A percentile compares a stretch with the other conserved stretches of the same genome.
phyloP scores from a whole-genome alignment of 768 basidiomycete genomes.

The Xerocomellus intermedius region DNA sequence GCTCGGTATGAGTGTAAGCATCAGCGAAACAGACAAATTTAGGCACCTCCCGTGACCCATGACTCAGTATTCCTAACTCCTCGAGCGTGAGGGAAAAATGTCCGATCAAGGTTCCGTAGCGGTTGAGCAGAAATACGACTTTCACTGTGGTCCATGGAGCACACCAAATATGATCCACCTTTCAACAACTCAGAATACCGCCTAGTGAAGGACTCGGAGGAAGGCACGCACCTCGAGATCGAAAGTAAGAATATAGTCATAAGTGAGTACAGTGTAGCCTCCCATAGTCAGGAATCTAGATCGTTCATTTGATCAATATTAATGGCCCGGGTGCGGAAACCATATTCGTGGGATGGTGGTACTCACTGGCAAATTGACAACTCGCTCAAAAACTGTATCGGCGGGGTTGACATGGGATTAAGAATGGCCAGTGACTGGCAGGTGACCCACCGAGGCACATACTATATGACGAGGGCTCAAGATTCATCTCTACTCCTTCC shows the following conservation, averaged over 20 bases:
- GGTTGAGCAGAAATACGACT: constrained; percentile 17
- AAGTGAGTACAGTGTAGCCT: constrained; percentile 10
- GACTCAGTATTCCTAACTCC: constrained; percentile 12
- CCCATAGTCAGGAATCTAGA: neutral
- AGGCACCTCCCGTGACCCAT: constrained; percentile 11
- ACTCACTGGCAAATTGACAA: constrained; percentile 5
- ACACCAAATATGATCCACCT: constrained; percentile 12
- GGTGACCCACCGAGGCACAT: neutral
- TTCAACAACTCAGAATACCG: neutral
- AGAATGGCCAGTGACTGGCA: neutral
- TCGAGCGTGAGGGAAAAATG: constrained; percentile 11
- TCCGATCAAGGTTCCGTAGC: constrained; percentile 14
- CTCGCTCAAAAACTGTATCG: neutral
- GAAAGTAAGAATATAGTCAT: constrained; percentile 19
- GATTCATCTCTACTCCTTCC: neutral
- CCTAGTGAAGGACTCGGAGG: too few species aligned
- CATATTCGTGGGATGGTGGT: neutral
- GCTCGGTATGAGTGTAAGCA: neutral
- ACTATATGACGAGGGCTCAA: neutral
- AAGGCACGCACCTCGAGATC: constrained; percentile 12
- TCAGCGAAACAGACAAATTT: neutral
- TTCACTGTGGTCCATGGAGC: constrained; percentile 14
- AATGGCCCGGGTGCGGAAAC: neutral
- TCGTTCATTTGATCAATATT: neutral
- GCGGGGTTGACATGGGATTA: neutral